Evolutionary conservation across 2,329 filamentous ascomycete species (phyloP).

Genomic region (Aspergillus fumigatiaffinis): DNA sequence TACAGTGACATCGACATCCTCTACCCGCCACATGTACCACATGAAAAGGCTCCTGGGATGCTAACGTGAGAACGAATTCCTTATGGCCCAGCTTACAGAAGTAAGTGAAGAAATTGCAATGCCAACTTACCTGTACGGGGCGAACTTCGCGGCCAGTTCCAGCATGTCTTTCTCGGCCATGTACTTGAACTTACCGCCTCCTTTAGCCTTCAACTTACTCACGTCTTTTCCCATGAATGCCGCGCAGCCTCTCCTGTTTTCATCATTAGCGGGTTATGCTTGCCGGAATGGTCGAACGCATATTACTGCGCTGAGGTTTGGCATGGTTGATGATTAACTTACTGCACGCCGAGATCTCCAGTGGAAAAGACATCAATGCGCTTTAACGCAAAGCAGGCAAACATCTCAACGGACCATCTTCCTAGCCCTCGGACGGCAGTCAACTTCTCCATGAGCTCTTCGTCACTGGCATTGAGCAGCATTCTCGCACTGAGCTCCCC

Average conservation of each 20-base stretch:
- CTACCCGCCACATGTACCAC: conserved; percentile 97
- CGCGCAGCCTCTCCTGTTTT: conserved; percentile 72
- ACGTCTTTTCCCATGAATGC: conserved; percentile 80
- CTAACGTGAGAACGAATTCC: conserved; percentile 13
- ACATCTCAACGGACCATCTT: conserved; percentile 95
- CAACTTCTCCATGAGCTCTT: conserved; percentile 76
- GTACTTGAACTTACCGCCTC: conserved; percentile 93
- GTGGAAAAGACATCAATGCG: conserved; percentile 89
- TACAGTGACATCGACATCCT: conserved; percentile 67
- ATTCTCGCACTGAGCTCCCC: conserved; percentile 73
- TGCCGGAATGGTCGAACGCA: neutral
- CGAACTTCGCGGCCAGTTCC: conserved; percentile 72
- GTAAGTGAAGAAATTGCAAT: neutral
- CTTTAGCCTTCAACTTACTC: conserved; percentile 72
- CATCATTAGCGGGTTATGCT: conserved; percentile 8
- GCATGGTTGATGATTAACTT: conserved; percentile 27
- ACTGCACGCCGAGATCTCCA: conserved; percentile 89
- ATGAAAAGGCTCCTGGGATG: conserved; percentile 75
- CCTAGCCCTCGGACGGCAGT: conserved; percentile 85
- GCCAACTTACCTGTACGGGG: conserved; percentile 65
- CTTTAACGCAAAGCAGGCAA: conserved; percentile 93
- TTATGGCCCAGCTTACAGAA: neutral
- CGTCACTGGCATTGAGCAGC: conserved; percentile 75
- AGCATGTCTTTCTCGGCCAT: conserved; percentile 93
- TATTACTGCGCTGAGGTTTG: neutral